Evolutionary conservation across 148 eudicot species (phyloP).

Genomic region (Vaccinium macrocarpon): DNA sequence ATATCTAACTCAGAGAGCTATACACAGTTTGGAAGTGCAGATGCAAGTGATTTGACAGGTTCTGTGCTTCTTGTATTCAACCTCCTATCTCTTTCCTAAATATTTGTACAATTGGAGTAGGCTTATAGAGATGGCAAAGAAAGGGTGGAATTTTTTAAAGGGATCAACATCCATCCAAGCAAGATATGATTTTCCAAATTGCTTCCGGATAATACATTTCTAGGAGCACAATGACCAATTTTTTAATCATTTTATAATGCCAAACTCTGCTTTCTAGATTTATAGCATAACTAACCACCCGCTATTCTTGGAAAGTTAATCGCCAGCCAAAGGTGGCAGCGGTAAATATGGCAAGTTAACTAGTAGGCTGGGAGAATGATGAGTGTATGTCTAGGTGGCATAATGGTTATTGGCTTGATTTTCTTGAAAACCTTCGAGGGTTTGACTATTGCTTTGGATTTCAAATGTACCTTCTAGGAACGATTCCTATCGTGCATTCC

Average conservation of each 20-base stretch:
- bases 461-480: background rate
- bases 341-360: background rate
- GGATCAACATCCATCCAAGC: background rate
- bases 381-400: background rate
- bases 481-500: background rate
- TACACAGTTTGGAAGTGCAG: conserved; percentile 74
- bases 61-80: conserved; percentile 32
- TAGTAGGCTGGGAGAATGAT: background rate
- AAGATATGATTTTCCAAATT: background rate
- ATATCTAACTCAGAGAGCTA: conserved; percentile 85
- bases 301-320: background rate
- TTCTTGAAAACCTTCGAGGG: background rate
- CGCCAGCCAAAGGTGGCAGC: background rate
- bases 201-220: background rate
- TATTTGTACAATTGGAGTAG: background rate
- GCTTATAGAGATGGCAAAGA: background rate
- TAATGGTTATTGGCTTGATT: background rate
- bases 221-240: background rate
- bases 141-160: background rate
- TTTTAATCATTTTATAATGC: background rate
- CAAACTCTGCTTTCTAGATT: background rate
- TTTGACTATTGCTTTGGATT: background rate
- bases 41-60: conserved; percentile 94
- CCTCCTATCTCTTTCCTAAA: background rate
- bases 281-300: background rate